Conservation (phyloP, 1,284 basidiomycete species). For the Salmacisia buchloeana region DNA sequence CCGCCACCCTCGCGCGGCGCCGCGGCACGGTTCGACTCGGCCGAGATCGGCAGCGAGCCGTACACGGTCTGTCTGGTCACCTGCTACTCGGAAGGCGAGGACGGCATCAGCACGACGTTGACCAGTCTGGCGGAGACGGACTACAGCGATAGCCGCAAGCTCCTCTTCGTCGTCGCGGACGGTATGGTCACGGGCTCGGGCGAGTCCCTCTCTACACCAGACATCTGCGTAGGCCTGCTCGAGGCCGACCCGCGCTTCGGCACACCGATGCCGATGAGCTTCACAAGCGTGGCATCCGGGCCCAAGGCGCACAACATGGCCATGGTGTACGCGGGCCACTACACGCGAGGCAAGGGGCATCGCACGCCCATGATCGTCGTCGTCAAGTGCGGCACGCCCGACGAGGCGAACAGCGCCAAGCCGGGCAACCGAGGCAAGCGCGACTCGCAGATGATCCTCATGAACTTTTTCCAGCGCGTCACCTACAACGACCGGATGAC, state of each 20-base stretch:
- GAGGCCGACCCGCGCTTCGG: conserved; percentile 93
- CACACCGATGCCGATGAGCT: conserved; percentile 92
- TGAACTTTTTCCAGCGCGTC: conserved; percentile 98
- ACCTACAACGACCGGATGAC: conserved; percentile 99
- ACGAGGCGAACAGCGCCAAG: conserved; percentile 69
- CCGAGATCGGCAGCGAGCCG: conserved; percentile 60
- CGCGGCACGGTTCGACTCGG: conserved; percentile 19
- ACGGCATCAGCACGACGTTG: conserved; percentile 81
- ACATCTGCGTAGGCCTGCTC: conserved; percentile 85
- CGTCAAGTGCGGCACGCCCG: conserved; percentile 90
- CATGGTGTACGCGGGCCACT: conserved; percentile 98
- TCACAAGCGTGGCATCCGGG: conserved; percentile 82
- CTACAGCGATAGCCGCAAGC: conserved; percentile 85
- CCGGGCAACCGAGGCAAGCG: conserved; percentile 98
- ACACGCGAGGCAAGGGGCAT: conserved; percentile 65
- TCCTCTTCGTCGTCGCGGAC: conserved; percentile 91
- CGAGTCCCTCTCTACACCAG: conserved; percentile 88
- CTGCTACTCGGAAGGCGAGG: conserved; percentile 94
- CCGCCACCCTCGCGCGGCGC: conserved; percentile 28
- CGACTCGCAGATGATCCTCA: conserved; percentile 95
- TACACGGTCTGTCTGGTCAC: conserved; percentile 94
- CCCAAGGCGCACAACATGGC: conserved; percentile 86
- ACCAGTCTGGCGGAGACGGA: conserved; percentile 84
- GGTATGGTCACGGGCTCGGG: conserved; percentile 98
- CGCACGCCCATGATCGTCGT: conserved; percentile 91